These are phyloP conservation scores for Hansenula sp. DNA, from an alignment of 1,139 yeast species.

Conservation along the genomic window DNA sequence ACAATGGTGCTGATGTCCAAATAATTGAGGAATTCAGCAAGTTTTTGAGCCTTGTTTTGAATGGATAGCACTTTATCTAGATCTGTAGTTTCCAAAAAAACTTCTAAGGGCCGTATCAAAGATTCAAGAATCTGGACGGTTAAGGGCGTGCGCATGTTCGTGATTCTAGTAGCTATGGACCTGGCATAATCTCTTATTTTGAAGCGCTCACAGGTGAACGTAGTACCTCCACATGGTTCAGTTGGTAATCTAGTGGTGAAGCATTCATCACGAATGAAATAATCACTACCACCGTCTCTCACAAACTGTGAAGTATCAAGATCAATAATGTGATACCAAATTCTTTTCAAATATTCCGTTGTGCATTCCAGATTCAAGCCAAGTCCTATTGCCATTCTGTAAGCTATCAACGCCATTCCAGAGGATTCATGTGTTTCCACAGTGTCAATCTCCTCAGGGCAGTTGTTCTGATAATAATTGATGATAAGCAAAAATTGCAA, in stretches of 20 bases:
- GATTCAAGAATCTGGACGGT: not conserved
- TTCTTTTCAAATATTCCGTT: not conserved
- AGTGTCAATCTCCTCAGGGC: not conserved
- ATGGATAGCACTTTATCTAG: not conserved
- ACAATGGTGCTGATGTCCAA: constrained; percentile 3
- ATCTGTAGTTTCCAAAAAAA: not conserved
- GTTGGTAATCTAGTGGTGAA: constrained; percentile 1
- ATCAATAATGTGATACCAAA: constrained; percentile 7
- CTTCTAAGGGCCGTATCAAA: not conserved
- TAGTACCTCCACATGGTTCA: not conserved
- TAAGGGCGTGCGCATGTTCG: not conserved
- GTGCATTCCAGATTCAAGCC: not conserved
- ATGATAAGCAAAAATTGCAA: not conserved
- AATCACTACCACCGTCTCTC: constrained; percentile 5
- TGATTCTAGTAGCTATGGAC: constrained; percentile 2
- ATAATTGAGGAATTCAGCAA: constrained; percentile 4
- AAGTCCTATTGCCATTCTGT: constrained; percentile 3
- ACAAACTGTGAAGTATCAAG: constrained; percentile 6
- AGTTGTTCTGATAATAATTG: not conserved
- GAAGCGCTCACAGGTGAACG: not conserved
- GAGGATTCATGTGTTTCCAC: not conserved
- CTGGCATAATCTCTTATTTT: not conserved
- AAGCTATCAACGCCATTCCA: not conserved
- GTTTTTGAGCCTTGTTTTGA: not conserved
- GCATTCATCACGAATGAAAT: constrained; percentile 3